phyloP scores from a whole-genome alignment of 1,284 basidiomycete genomes.

The Rhodotorula sp. region DNA sequence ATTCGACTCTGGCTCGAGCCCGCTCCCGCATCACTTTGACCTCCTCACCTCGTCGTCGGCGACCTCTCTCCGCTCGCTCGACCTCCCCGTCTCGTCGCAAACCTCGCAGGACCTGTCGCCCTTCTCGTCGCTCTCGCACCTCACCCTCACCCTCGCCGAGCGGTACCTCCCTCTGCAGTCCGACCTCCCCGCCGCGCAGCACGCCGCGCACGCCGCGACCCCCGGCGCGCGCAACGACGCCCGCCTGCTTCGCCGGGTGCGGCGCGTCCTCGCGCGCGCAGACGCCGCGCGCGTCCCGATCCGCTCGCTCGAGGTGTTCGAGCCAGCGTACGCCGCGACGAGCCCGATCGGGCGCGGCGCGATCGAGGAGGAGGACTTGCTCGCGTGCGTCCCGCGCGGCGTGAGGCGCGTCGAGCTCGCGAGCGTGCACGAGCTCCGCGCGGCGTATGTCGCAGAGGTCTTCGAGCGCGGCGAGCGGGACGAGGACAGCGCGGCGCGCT shows the following conservation, averaged over 20 bases:
- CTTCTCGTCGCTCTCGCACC: constrained; percentile 4
- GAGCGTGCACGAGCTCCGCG: neutral
- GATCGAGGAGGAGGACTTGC: constrained; percentile 2
- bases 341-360: neutral
- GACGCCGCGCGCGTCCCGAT: neutral
- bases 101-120: constrained; percentile 11
- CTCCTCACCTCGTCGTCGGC: constrained; percentile 14
- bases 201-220: neutral
- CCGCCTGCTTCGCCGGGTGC: constrained; percentile 1
- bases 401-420: constrained; percentile 10
- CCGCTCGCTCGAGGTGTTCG: constrained; percentile 11
- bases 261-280: neutral
- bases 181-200: neutral
- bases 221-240: neutral
- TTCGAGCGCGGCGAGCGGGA: neutral
- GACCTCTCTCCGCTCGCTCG: constrained; percentile 6
- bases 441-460: constrained; percentile 1
- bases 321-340: constrained; percentile 15
- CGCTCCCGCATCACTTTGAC: constrained; percentile 12
- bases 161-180: constrained; percentile 18
- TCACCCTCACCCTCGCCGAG: constrained; percentile 29
- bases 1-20: constrained; percentile 23
- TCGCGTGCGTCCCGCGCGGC: neutral
- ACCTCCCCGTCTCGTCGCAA: constrained; percentile 20
- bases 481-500: neutral